Evolutionary conservation across 1,284 basidiomycete genomes (phyloP).

Genomic region (Vanrija sp.): DNA sequence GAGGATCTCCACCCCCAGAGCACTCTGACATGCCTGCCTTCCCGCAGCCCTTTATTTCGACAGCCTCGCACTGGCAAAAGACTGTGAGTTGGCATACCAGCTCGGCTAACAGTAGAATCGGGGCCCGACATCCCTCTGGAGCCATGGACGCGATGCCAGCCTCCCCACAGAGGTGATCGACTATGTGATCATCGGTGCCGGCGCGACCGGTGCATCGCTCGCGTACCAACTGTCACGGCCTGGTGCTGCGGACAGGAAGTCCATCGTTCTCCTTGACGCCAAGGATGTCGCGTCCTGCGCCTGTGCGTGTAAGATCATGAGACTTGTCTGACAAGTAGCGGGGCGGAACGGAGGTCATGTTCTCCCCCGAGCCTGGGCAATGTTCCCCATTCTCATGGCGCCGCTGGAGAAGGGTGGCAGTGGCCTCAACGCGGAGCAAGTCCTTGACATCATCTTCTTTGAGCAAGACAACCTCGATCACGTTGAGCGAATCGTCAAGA

Average conservation of each 20-base stretch:
- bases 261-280: conserved; percentile 34
- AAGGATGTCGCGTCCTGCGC: conserved; percentile 42
- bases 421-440: conserved; percentile 43
- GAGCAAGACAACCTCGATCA: conserved; percentile 67
- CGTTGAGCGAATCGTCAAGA: conserved; percentile 56
- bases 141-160: conserved; percentile 16
- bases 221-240: conserved; percentile 34
- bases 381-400: conserved; percentile 15
- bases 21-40: conserved; percentile 25
- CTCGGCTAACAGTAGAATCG: conserved; percentile 9
- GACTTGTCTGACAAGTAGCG: conserved; percentile 3
- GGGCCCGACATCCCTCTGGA: conserved; percentile 22
- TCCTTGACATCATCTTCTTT: conserved; percentile 54
- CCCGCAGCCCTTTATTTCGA: conserved; percentile 29
- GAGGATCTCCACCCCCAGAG: too few relatives aligned
- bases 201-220: conserved; percentile 22
- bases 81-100: conserved; percentile 11
- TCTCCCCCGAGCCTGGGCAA: conserved; percentile 26
- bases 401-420: conserved; percentile 32
- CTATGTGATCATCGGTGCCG: conserved; percentile 27
- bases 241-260: conserved; percentile 18
- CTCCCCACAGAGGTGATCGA: conserved; percentile 22
- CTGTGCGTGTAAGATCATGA: conserved; percentile 18
- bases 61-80: conserved; percentile 37
- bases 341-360: conserved; percentile 46